phyloP scores from a whole-genome alignment of 108 stramenopile species.

The Skeletonema grethae region DNA sequence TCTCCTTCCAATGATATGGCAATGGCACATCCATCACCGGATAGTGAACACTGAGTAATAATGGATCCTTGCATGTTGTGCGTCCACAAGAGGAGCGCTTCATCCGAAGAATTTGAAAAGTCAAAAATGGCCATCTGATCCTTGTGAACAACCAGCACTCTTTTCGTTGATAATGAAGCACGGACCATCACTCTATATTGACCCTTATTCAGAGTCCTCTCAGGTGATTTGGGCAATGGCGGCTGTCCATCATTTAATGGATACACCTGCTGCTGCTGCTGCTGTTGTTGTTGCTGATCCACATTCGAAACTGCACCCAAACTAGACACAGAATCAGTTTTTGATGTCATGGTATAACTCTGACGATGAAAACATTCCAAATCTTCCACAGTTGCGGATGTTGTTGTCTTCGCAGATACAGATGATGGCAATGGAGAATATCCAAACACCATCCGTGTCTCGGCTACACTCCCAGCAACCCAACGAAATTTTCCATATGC shows the following conservation, averaged over 20 bases:
- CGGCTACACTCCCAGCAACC: constrained; percentile 28
- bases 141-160: constrained; percentile 65
- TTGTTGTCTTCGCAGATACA: not conserved
- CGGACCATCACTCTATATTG: constrained; percentile 31
- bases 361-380: not conserved
- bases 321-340: not conserved
- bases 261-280: constrained; percentile 12
- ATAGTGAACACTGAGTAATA: constrained; percentile 60
- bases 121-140: constrained; percentile 77
- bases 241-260: constrained; percentile 14
- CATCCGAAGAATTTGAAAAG: constrained; percentile 10
- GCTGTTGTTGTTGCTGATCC: constrained; percentile 1
- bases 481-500: constrained; percentile 48
- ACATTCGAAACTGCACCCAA: not conserved
- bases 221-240: constrained; percentile 41
- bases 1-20: constrained; percentile 59
- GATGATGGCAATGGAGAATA: not conserved
- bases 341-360: not conserved
- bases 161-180: constrained; percentile 20
- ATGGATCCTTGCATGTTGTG: constrained; percentile 48
- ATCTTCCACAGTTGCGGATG: not conserved
- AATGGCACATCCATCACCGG: constrained; percentile 78
- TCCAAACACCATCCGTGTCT: constrained; percentile 38
- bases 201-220: constrained; percentile 24
- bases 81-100: constrained; percentile 74